Evolutionary conservation across 2,329 filamentous ascomycete species (phyloP), one percentile per base, ranked within the genome.

Genomic region (Fusarium sulawesiense): DNA sequence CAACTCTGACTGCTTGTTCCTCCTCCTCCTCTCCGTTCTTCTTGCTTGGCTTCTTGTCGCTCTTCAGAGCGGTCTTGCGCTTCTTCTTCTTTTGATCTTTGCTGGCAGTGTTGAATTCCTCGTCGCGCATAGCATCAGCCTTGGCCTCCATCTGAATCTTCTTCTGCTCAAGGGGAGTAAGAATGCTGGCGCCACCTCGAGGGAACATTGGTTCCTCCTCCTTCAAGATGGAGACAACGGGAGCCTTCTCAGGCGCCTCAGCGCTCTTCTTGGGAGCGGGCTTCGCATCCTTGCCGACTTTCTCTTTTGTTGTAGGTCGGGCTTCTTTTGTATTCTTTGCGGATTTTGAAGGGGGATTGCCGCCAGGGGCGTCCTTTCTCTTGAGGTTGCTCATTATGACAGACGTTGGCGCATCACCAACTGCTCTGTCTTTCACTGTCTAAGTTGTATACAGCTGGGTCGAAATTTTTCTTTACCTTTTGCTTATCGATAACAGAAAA

Each of bases 61-160:
- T 84, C 78, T 81, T 88, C 74, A 76, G 79, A 70, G 83, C 87
- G 68, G 77, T 78, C 81, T 84, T 92, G 75, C 82, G 88, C 79
- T 81, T 86, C 81, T 87, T 91, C 78, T 87, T 88, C 73, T 76
- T 80, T 54, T 75, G 72, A 14, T 74, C 65, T 66, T 86, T 84
- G 29, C 80, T 77, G 45, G 82, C 81, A 60, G 86, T 85, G 53
- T 83, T 82, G 49, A 88, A 88, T 72, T 91, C 87, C 74, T 97
- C 91, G 80, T 98, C 96, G 78, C 95, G 96, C 41, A 97, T 84
- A 42, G 94, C 96, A 84, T 99, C 96, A 74, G 92, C 91, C 77
- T 92, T 96, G 47, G 96, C 96, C 80, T 98, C 92, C 62, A 97
- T 91, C 76, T 96, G 92, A 68, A 99, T 98, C 81, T 98, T 93